phyloP scores from a whole-genome alignment of 148 eudicot genomes.

The Arctostaphylos glauca region DNA sequence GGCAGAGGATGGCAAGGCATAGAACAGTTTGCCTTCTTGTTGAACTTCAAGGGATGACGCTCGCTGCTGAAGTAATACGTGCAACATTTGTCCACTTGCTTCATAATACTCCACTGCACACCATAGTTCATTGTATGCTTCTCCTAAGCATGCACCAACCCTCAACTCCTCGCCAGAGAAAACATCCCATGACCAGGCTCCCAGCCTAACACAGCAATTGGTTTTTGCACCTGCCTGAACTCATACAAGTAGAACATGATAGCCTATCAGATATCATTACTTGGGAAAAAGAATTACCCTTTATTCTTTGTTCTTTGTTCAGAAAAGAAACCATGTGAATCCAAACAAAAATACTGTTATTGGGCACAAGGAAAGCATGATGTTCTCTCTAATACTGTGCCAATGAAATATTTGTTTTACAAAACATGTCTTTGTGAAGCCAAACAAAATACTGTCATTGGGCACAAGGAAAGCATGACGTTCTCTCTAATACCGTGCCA shows the following conservation, averaged over 20 bases:
- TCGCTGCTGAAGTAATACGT: not conserved
- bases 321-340: no score
- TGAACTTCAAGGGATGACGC: not conserved
- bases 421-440: not conserved
- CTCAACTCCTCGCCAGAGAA: slow-evolving; percentile 4
- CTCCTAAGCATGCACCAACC: slow-evolving; percentile 1
- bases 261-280: not conserved
- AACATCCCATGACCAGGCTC: not conserved
- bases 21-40: not conserved
- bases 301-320: no score
- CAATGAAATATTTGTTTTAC: not conserved
- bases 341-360: not conserved
- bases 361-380: not conserved
- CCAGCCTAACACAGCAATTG: not conserved
- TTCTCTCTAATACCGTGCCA: not conserved
- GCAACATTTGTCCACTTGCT: not conserved
- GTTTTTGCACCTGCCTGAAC: not conserved
- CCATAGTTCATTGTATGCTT: not conserved
- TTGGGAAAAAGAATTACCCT: not conserved
- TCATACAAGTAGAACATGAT: not conserved
- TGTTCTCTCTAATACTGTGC: not conserved
- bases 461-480: not conserved
- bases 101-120: not conserved
- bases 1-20: slow-evolving; percentile 3
- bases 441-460: not conserved